Base-by-base conservation (phyloP, 306 rosid species). In the Quillaja saponaria region DNA sequence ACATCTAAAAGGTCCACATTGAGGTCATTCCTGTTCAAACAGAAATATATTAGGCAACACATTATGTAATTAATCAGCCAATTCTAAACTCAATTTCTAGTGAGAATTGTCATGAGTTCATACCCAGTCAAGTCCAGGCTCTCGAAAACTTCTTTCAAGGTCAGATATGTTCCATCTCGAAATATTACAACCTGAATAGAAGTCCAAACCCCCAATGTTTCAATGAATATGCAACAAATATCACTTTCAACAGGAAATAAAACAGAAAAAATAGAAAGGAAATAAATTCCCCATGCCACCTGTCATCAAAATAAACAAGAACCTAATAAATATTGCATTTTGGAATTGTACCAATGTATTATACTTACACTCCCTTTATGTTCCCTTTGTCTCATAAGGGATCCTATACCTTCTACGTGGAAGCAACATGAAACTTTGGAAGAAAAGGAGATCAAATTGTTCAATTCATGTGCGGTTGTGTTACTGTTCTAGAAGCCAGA, bases 1-100 rank as follows among this genome's bases (percentile, higher is more conserved):
- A 94, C 99, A 66, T 94, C 99, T 82, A 94, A 78, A 81, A 94
- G 99, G 85, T 94, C 97, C 69, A 94, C 99, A 78, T 94, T 94
- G 69, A 94, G 90, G 79, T 94, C 99, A 41, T 94, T 80, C 77
- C 99, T 94, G 91, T 73, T 20, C 75, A 58, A 41, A 68, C 49
- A 55, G 53, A 71, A 31, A 63, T 35, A 68, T 39, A 72, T 69
- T 66, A 81, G 13, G 13, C 37, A 34, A 47, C 15, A 18, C 45
- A 72, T 45, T 21, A 45, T 20, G 76, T 20, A 47, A 25, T 25
- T 1, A 4, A 25, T 25, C 31, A 25, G 40, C 38, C 25, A 63
- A 25, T 25, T 25, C 31, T 2, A 25, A 25, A 1, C n/a, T n/a
- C n/a, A n/a, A 25, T 1, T 25, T 2, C 3, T 25, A 25, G 31